Conservation (phyloP, 2,329 filamentous ascomycete genomes). For the Aspergillus fijiensis region DNA sequence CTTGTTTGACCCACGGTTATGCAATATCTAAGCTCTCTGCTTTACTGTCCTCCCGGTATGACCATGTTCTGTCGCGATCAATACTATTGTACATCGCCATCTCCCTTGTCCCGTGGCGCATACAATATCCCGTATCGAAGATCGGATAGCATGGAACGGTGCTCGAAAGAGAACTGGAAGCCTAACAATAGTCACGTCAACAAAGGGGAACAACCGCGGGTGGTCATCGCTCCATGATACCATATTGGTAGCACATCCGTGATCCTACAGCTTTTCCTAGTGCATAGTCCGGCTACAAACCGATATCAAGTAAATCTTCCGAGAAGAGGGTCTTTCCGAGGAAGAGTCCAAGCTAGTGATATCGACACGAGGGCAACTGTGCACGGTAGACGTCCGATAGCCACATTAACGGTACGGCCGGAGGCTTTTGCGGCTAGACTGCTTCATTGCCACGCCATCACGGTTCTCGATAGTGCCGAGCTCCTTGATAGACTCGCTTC, state of each 20-base stretch:
- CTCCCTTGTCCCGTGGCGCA: neutral
- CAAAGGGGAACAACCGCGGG: constrained; percentile 14
- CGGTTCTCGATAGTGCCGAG: neutral
- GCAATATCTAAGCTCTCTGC: neutral
- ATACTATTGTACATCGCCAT: neutral
- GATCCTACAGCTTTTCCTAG: constrained; percentile 10
- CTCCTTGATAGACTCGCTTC: neutral
- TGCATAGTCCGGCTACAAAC: constrained; percentile 17
- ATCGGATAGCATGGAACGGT: neutral
- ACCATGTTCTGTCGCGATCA: too few species aligned
- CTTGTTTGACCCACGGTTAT: neutral
- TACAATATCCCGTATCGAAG: neutral
- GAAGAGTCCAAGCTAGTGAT: neutral
- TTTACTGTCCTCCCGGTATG: too few species aligned
- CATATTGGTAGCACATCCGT: constrained; percentile 17
- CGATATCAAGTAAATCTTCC: constrained; percentile 17
- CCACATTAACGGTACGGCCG: neutral
- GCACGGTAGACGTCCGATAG: neutral
- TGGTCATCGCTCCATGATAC: constrained; percentile 3
- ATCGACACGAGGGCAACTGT: constrained; percentile 1
- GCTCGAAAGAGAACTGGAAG: neutral
- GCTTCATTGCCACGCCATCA: constrained; percentile 1
- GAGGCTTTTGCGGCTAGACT: neutral
- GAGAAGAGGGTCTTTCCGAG: constrained; percentile 17
- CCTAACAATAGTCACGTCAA: neutral